Conservation (phyloP, 2,329 filamentous ascomycete species). For the Triangularia verruculosa region DNA sequence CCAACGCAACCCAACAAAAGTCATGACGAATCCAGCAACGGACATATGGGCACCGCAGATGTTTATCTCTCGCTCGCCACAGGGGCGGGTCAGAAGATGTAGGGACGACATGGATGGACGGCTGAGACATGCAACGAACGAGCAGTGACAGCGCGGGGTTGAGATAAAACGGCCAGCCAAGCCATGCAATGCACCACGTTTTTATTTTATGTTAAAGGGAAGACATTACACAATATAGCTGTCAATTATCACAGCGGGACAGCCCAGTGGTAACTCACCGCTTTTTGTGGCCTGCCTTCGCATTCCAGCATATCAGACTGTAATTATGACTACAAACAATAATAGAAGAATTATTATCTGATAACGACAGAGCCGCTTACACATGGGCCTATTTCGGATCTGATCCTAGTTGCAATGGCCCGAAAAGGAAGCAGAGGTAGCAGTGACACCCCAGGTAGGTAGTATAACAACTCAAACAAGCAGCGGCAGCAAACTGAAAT, state of each 20-base stretch:
- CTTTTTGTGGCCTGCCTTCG: no score
- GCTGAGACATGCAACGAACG: neutral
- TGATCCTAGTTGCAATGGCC: neutral
- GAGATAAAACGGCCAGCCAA: neutral
- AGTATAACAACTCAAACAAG: no score
- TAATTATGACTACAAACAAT: neutral
- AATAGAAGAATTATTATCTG: neutral
- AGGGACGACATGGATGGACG: neutral
- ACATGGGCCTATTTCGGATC: neutral
- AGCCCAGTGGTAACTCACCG: no score
- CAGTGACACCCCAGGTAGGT: neutral
- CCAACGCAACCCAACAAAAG: neutral
- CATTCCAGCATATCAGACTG: no score
- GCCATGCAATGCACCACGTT: neutral
- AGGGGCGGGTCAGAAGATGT: neutral
- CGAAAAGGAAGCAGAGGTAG: neutral
- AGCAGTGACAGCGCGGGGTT: neutral
- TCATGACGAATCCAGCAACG: neutral
- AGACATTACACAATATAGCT: no score
- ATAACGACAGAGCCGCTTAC: neutral
- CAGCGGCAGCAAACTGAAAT: neutral
- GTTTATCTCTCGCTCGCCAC: neutral
- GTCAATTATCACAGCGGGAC: neutral
- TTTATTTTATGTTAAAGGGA: no score
- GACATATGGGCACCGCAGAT: neutral